Conservation (phyloP, 2,329 filamentous ascomycete genomes). For the Aschersonia sp. region DNA sequence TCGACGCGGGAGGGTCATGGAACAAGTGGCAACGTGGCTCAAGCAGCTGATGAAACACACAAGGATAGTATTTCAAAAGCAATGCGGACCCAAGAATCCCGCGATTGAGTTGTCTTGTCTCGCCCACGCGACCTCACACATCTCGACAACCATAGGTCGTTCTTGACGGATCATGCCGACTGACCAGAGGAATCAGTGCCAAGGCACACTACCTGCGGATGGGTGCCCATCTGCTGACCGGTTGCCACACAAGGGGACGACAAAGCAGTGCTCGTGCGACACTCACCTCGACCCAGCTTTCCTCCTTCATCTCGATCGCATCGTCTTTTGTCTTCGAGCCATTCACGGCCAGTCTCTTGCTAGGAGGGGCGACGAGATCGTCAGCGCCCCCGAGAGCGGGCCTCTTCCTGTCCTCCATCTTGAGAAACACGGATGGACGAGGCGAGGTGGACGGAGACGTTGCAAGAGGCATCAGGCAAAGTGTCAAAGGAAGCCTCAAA, state of each 20-base stretch:
- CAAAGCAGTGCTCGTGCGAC: conserved; percentile 18
- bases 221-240: conserved; percentile 1
- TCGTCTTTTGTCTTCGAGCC: conserved; percentile 48
- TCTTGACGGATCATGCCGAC: conserved; percentile 1
- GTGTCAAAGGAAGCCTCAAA: conserved; percentile 18
- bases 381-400: conserved; percentile 67
- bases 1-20: not conserved
- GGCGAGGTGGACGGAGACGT: conserved; percentile 54
- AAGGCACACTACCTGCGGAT: conserved; percentile 1
- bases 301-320: conserved; percentile 39
- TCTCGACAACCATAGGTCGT: not conserved
- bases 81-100: not conserved
- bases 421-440: conserved; percentile 70
- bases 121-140: conserved; percentile 1
- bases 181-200: not conserved
- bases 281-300: conserved; percentile 54
- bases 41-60: not conserved
- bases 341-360: conserved; percentile 85
- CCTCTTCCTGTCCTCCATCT: conserved; percentile 99
- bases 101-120: conserved; percentile 1
- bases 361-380: conserved; percentile 74
- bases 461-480: conserved; percentile 74
- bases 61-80: not conserved
- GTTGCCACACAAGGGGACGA: conserved; percentile 5
- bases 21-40: not conserved